Percentiles rank a stretch among this genome's conserved stretches.
These are phyloP conservation scores for Tylopilus plumbeoviolaceoides DNA, from an alignment of 768 basidiomycete genomes.

Conservation along the genomic window DNA sequence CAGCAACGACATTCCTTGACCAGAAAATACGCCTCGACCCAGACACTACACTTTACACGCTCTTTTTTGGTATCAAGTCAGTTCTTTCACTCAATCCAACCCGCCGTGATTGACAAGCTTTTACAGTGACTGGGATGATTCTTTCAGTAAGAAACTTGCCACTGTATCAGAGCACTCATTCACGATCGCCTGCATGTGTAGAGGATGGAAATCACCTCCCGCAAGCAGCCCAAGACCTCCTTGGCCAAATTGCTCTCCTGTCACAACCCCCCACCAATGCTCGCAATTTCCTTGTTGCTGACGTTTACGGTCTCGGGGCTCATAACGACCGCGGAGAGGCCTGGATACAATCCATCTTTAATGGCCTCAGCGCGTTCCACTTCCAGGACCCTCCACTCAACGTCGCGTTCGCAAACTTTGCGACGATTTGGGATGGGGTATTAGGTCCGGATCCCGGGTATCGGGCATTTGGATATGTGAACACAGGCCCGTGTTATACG, in stretches of 20 bases:
- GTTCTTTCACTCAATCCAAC: conserved; percentile 6
- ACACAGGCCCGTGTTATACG: conserved; percentile 33
- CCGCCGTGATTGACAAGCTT: background rate
- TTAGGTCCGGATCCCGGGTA: conserved; percentile 41
- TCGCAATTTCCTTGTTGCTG: conserved; percentile 45
- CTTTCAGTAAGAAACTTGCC: conserved; percentile 31
- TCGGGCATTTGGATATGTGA: conserved; percentile 46
- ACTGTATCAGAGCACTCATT: background rate
- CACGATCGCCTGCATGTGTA: conserved; percentile 4
- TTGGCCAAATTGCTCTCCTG: conserved; percentile 43
- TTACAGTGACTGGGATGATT: conserved; percentile 42
- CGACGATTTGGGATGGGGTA: conserved; percentile 48
- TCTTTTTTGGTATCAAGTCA: conserved; percentile 56
- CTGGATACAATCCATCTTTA: conserved; percentile 44
- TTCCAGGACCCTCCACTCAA: conserved; percentile 28
- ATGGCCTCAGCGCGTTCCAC: conserved; percentile 37
- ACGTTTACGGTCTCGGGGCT: conserved; percentile 48
- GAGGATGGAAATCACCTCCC: conserved; percentile 46
- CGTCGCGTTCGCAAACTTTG: conserved; percentile 46
- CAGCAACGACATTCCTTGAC: conserved; percentile 42
- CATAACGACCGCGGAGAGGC: conserved; percentile 40
- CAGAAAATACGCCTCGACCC: conserved; percentile 44
- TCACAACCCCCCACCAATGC: conserved; percentile 48
- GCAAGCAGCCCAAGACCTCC: conserved; percentile 40
- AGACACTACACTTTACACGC: conserved; percentile 43